Percentiles rank a stretch among this genome's conserved stretches.
Evolutionary conservation across 352 stramenopile species (phyloP).

Genomic region (Globisporangium splendens): DNA sequence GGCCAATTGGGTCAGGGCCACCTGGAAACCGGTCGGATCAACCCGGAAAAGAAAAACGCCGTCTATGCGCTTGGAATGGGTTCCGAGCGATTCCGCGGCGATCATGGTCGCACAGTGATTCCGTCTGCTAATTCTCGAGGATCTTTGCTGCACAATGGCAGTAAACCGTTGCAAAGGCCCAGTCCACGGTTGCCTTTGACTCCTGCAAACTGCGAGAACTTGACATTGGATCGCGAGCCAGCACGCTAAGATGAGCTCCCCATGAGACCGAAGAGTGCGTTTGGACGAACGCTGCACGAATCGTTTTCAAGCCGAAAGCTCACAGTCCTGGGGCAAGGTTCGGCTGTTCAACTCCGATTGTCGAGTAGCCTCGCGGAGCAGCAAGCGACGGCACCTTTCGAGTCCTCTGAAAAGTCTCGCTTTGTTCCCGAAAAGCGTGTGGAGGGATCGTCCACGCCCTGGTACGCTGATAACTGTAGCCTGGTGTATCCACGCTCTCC

Average conservation of each 20-base stretch:
- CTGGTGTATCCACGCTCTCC: constrained; percentile 17
- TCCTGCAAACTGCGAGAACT: background rate
- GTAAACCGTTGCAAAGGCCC: background rate
- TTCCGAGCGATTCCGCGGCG: constrained; percentile 8
- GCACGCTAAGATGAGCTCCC: background rate
- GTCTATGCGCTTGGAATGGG: constrained; percentile 6
- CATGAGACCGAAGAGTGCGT: constrained; percentile 24
- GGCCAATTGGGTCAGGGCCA: constrained; percentile 61
- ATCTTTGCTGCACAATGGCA: background rate
- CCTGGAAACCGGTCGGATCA: constrained; percentile 9
- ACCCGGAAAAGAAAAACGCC: background rate
- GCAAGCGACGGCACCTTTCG: constrained; percentile 19
- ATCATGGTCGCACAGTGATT: no score
- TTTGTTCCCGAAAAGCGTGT: constrained; percentile 14
- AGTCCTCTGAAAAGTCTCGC: constrained; percentile 26
- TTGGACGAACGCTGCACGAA: constrained; percentile 13
- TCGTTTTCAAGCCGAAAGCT: constrained; percentile 11
- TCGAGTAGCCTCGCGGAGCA: background rate
- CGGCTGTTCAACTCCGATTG: background rate
- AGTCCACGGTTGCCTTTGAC: background rate
- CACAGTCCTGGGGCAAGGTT: no score
- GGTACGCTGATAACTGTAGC: constrained; percentile 25
- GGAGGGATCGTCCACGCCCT: constrained; percentile 1
- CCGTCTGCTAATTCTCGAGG: background rate
- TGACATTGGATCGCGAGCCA: background rate